These are phyloP conservation scores for Pseudisothecium myosuroides DNA, from an alignment of 225 moss, liverwort and hornwort species.

Conservation along the genomic window DNA sequence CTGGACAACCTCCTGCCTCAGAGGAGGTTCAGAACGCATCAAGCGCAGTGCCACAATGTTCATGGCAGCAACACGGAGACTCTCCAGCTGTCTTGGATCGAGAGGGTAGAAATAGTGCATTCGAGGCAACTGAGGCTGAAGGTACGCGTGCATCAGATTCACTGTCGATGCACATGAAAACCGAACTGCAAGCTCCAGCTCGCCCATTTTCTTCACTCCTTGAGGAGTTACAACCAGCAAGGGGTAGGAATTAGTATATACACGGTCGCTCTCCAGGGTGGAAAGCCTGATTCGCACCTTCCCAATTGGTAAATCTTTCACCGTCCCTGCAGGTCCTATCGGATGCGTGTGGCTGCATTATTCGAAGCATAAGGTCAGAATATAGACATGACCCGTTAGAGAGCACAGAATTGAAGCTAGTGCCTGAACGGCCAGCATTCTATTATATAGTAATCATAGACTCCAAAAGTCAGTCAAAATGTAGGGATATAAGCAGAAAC, in stretches of 20 bases:
- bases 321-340: slow-evolving; percentile 12
- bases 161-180: slow-evolving; percentile 68
- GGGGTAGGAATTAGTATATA: slow-evolving; percentile 82
- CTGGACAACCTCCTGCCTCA: background rate
- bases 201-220: slow-evolving; percentile 96
- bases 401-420: background rate
- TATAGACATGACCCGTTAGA: background rate
- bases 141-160: slow-evolving; percentile 43
- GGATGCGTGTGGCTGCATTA: slow-evolving; percentile 57
- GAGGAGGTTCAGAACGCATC: background rate
- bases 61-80: background rate
- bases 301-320: slow-evolving; percentile 73
- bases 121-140: background rate
- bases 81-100: background rate
- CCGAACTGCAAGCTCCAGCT: slow-evolving; percentile 70
- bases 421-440: background rate
- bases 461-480: background rate
- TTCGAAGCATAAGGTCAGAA: background rate
- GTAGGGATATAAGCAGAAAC: background rate
- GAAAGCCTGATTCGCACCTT: slow-evolving; percentile 83
- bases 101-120: background rate
- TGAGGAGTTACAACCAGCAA: slow-evolving; percentile 77
- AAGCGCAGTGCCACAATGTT: background rate
- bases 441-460: background rate
- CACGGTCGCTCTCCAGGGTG: slow-evolving; percentile 82